Conservation (phyloP, 176 grass and related monocot species). For the Zoysia pacifica region DNA sequence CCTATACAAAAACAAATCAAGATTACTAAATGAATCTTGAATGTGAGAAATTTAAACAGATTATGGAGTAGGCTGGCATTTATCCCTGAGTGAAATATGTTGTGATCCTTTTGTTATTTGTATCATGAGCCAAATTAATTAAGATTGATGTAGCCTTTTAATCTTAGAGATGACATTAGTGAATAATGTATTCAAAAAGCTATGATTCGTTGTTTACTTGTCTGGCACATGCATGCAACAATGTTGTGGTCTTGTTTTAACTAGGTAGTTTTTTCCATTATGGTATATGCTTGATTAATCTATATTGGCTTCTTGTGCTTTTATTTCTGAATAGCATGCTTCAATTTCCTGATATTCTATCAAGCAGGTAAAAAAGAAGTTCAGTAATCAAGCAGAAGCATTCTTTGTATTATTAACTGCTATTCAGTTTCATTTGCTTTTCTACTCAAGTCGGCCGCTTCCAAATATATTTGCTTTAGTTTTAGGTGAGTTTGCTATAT, state of each 20-base stretch:
- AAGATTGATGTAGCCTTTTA: neutral
- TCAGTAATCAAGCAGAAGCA: constrained; percentile 70
- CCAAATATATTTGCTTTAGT: constrained; percentile 92
- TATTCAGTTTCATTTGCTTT: constrained; percentile 85
- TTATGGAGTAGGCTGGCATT: neutral
- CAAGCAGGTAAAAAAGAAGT: constrained; percentile 79
- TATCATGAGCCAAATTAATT: constrained; percentile 10
- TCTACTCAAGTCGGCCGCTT: constrained; percentile 92
- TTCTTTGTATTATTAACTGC: constrained; percentile 79
- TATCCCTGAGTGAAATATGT: neutral
- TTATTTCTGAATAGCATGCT: constrained; percentile 19
- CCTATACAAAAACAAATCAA: neutral
- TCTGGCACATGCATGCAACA: neutral
- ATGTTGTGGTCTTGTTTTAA: constrained; percentile 14
- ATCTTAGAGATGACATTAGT: neutral
- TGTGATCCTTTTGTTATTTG: neutral
- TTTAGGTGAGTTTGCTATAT: constrained; percentile 61
- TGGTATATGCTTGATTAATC: neutral
- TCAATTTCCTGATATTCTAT: neutral
- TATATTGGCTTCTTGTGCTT: neutral
- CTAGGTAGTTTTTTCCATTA: neutral
- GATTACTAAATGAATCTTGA: constrained; percentile 16
- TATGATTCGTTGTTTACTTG: neutral
- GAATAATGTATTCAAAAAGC: neutral
- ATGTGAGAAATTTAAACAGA: neutral